phyloP scores from a whole-genome alignment of 768 basidiomycete genomes.

The Mycena polygramma region DNA sequence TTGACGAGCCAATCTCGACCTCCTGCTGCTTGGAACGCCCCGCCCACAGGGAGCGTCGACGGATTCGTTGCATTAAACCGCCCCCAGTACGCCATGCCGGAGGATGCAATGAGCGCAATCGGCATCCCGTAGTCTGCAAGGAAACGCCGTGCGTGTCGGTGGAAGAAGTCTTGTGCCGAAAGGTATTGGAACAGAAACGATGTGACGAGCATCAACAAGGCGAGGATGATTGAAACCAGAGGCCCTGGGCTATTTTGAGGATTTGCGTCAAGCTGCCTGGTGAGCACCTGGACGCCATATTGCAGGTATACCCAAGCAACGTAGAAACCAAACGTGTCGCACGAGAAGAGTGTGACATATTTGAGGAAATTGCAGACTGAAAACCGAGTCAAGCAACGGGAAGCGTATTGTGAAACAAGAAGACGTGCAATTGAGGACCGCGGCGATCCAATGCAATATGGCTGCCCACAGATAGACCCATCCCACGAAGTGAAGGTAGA shows the following conservation, averaged over 20 bases:
- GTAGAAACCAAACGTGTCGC: constrained; percentile 94
- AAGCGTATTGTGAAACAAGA: not conserved
- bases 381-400: constrained; percentile 5
- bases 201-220: constrained; percentile 80
- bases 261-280: constrained; percentile 70
- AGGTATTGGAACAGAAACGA: constrained; percentile 81
- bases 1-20: constrained; percentile 86
- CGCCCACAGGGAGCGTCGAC: constrained; percentile 75
- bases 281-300: constrained; percentile 86
- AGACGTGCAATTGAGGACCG: constrained; percentile 79
- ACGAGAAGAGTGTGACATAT: constrained; percentile 92
- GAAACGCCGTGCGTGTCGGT: constrained; percentile 80
- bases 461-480: constrained; percentile 96
- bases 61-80: constrained; percentile 72
- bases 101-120: constrained; percentile 80
- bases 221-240: constrained; percentile 78
- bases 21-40: constrained; percentile 78
- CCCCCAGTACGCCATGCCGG: constrained; percentile 91
- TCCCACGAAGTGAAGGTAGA: constrained; percentile 89
- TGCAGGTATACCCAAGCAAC: constrained; percentile 92
- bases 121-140: constrained; percentile 94
- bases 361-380: constrained; percentile 85
- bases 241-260: constrained; percentile 59
- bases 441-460: constrained; percentile 87
- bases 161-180: constrained; percentile 75